Percentiles rank a stretch among this genome's conserved stretches.
These are phyloP conservation scores for Mycosphaerelloides madeirae DNA, from an alignment of 2,329 filamentous ascomycete species.

Conservation along the genomic window DNA sequence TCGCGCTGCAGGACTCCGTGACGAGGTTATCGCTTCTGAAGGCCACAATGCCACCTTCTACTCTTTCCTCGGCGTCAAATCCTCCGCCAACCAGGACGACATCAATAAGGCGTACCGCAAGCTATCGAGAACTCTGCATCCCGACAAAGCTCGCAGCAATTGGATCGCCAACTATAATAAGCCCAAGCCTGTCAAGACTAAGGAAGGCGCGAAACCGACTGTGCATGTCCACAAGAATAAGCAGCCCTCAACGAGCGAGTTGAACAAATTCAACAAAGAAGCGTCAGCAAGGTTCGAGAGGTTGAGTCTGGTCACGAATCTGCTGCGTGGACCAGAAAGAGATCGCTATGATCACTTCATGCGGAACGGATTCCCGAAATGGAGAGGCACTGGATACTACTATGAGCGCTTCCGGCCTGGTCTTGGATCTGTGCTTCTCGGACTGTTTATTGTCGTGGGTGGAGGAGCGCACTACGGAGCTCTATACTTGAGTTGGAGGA, in stretches of 20 bases:
- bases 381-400: constrained; percentile 98
- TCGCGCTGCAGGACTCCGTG: constrained; percentile 52
- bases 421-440: constrained; percentile 74
- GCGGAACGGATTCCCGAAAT: constrained; percentile 84
- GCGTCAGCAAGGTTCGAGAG: constrained; percentile 80
- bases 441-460: constrained; percentile 75
- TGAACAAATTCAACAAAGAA: constrained; percentile 72
- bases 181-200: constrained; percentile 37
- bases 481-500: constrained; percentile 80
- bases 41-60: constrained; percentile 84
- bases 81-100: constrained; percentile 73
- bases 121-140: constrained; percentile 76
- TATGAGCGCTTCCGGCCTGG: constrained; percentile 91
- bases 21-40: constrained; percentile 74
- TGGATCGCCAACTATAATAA: constrained; percentile 67
- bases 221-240: constrained; percentile 65
- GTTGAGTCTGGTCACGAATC: constrained; percentile 76
- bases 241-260: constrained; percentile 66
- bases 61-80: constrained; percentile 75
- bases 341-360: constrained; percentile 95
- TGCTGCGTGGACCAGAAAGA: constrained; percentile 74
- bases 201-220: constrained; percentile 51
- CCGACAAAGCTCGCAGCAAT: constrained; percentile 88
- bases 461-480: constrained; percentile 83
- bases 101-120: constrained; percentile 93